Evolutionary conservation across 2,329 filamentous ascomycete genomes (phyloP), one percentile per base, ranked within the genome.

Genomic region (Aureobasidium zeae): DNA sequence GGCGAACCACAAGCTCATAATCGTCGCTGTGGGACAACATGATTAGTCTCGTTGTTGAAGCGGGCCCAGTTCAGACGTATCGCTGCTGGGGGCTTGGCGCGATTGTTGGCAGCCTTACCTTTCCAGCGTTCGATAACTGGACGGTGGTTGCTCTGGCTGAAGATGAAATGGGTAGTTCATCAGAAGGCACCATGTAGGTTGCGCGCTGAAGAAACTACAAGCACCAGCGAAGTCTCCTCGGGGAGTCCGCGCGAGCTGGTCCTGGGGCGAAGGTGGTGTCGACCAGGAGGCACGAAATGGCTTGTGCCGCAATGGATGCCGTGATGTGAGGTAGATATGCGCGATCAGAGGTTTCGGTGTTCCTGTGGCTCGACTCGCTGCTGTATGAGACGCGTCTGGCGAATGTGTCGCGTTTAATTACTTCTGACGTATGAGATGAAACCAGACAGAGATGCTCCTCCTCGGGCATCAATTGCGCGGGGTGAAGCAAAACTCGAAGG

Each of bases 1-100:
- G 82, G 52, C 76, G 72, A 52, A 86, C 70, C 45, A 60, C 63
- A 51, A 82, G 66, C 47, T 68, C 64, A 61, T 76, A 73, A 56
- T 76, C 69, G 57, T 69, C 62, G 62, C 74, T 78, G 60, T 41
- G 43, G 35, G 26, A 34, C 10, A 33, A 34, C 45, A 47, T 47
- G 15, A 29, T 47, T 43, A 47, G 45, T 47, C 19, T 33, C 21
- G 21, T 28, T 45, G 43, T 45, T 26, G 12, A 24, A 36, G 24
- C 42, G 32, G 36, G 42, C 32, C 28, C 31, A 25, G 11, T 30
- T 31, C 28, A 41, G 37, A 41, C 24, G 28, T 36, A 45, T 24
- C 41, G 42, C 35, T 32, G 45, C 19, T 37, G 25, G 36, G 36
- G 45, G 34, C 37, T 46, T 35, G 36, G 44, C 38, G 36, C 28